phyloP scores from a whole-genome alignment of 768 basidiomycete species.

The Xanthoconium stramineum region DNA sequence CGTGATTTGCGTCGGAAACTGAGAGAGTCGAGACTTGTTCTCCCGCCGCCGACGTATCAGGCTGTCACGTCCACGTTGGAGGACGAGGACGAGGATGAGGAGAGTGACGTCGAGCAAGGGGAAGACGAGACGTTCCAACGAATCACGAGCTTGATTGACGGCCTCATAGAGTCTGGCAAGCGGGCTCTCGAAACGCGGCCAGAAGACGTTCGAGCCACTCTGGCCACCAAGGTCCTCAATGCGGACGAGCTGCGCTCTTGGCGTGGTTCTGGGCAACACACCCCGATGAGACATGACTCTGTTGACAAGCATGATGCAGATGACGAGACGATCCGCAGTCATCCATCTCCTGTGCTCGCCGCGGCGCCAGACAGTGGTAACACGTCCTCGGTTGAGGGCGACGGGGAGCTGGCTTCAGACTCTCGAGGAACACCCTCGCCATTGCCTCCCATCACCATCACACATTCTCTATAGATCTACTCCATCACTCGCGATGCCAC shows the following conservation, averaged over 20 bases:
- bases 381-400: conserved; percentile 26
- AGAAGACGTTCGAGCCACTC: conserved; percentile 48
- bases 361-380: conserved; percentile 17
- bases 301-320: conserved; percentile 25
- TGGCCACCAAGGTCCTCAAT: conserved; percentile 64
- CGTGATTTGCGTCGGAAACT: conserved; percentile 78
- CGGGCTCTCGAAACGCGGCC: conserved; percentile 59
- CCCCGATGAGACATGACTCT: conserved; percentile 8
- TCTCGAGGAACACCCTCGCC: conserved; percentile 8
- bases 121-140: conserved; percentile 60
- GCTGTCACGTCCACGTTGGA: conserved; percentile 50
- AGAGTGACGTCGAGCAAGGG: conserved; percentile 37
- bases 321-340: conserved; percentile 28
- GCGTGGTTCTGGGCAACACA: conserved; percentile 37
- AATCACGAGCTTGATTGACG: conserved; percentile 61
- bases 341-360: conserved; percentile 16
- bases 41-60: conserved; percentile 63
- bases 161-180: conserved; percentile 54
- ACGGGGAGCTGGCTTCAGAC: conserved; percentile 21
- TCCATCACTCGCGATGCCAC: conserved; percentile 3
- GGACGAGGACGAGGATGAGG: conserved; percentile 39
- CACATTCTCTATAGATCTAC: conserved; percentile 33
- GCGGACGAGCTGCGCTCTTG: conserved; percentile 69
- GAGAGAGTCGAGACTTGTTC: conserved; percentile 74
- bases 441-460: conserved; percentile 44